Evolutionary conservation across 2,329 filamentous ascomycete species (phyloP).

Genomic region (Venturia oleaginea): DNA sequence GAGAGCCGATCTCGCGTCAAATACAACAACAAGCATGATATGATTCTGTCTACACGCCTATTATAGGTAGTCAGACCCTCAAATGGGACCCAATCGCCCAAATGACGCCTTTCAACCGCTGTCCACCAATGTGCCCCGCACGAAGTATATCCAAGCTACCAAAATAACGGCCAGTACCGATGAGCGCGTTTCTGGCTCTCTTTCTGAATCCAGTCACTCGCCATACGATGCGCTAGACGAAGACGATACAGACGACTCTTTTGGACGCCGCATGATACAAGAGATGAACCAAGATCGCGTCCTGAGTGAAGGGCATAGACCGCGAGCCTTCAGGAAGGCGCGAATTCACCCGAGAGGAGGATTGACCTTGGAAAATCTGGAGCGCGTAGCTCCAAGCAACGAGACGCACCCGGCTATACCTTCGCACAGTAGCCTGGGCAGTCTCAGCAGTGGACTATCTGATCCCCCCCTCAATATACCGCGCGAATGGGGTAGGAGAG

Average conservation of each 20-base stretch:
- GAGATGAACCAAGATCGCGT: slow-evolving; percentile 1
- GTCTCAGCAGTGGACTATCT: slow-evolving; percentile 22
- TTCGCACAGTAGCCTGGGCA: slow-evolving; percentile 19
- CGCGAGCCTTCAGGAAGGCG: slow-evolving; percentile 34
- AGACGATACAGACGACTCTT: slow-evolving; percentile 10
- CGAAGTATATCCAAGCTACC: not conserved
- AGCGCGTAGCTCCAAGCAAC: slow-evolving; percentile 20
- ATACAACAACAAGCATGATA: not conserved
- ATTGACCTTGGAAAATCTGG: slow-evolving; percentile 35
- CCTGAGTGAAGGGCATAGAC: slow-evolving; percentile 15
- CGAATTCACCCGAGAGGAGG: slow-evolving; percentile 30
- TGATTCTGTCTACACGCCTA: not conserved
- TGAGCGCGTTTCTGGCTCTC: not conserved
- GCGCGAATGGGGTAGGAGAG: slow-evolving; percentile 39
- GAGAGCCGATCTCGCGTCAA: not conserved
- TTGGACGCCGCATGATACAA: slow-evolving; percentile 8
- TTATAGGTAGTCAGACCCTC: not conserved
- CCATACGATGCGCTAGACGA: slow-evolving; percentile 2
- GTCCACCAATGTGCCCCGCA: not conserved
- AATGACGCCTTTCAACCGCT: not conserved
- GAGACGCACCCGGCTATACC: slow-evolving; percentile 5
- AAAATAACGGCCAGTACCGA: slow-evolving; percentile 1
- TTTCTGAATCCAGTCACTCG: not conserved
- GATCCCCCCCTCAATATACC: slow-evolving; percentile 38
- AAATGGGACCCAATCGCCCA: not conserved